phyloP scores from a whole-genome alignment of 108 stramenopile genomes.

The Cyclotella baltica region DNA sequence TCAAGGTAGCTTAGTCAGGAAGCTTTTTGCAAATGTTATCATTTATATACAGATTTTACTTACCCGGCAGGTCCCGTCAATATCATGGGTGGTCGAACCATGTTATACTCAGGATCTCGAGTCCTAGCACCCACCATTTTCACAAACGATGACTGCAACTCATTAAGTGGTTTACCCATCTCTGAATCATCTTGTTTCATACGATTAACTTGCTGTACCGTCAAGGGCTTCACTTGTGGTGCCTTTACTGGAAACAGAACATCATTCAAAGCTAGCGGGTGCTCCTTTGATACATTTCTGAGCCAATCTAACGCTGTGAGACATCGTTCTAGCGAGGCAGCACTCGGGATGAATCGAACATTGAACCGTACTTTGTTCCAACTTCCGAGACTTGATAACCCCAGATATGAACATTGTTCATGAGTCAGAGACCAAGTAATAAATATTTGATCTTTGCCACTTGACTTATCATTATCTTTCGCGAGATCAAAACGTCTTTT shows the following conservation, averaged over 20 bases:
- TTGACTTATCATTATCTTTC: conserved; percentile 12
- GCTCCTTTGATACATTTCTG: conserved; percentile 12
- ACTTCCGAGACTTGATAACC: too few relatives aligned
- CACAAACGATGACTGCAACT: conserved; percentile 60
- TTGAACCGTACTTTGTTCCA: conserved; percentile 32
- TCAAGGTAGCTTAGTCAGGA: background rate
- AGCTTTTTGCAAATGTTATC: background rate
- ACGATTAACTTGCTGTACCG: conserved; percentile 8
- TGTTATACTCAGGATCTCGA: conserved; percentile 49
- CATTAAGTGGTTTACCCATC: conserved; percentile 43
- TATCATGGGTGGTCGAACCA: conserved; percentile 64
- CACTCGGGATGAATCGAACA: conserved; percentile 59
- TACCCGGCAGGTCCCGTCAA: conserved; percentile 77
- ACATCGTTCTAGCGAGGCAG: conserved; percentile 32
- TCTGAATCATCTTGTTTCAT: conserved; percentile 10
- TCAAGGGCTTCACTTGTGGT: conserved; percentile 45
- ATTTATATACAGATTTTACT: background rate
- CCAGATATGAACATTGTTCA: conserved; percentile 13
- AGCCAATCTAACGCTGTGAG: conserved; percentile 70
- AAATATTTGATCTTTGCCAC: conserved; percentile 30
- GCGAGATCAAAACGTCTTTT: too few relatives aligned
- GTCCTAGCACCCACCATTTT: conserved; percentile 65
- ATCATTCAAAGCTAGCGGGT: conserved; percentile 30
- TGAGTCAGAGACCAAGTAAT: conserved; percentile 39
- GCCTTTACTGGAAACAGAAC: conserved; percentile 57